These are phyloP conservation scores for Hyphodiscus hymeniophilus DNA, from an alignment of 495 filamentous ascomycete genomes.

Conservation along the genomic window DNA sequence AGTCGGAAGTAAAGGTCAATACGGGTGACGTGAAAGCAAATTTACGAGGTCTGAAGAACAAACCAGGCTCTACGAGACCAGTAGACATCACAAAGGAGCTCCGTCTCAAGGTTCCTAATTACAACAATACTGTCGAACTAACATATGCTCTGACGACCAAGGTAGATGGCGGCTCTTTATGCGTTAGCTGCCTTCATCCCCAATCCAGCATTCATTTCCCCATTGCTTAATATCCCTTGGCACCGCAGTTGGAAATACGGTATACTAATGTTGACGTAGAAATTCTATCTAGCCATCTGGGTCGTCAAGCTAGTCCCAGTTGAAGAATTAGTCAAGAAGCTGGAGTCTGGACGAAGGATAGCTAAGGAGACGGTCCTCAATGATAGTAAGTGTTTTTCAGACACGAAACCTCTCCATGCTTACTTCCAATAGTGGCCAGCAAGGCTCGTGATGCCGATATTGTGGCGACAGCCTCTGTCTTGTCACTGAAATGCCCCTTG, in stretches of 20 bases:
- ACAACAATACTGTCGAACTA: slow-evolving; percentile 69
- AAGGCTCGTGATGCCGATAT: slow-evolving; percentile 84
- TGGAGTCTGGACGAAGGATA: slow-evolving; percentile 62
- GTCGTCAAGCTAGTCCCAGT: slow-evolving; percentile 67
- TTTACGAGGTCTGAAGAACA: slow-evolving; percentile 87
- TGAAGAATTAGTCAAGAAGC: slow-evolving; percentile 58
- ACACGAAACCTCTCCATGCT: neutral
- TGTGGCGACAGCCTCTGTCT: slow-evolving; percentile 71
- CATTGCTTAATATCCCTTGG: slow-evolving; percentile 9
- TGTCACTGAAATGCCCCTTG: slow-evolving; percentile 89
- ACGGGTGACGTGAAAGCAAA: slow-evolving; percentile 80
- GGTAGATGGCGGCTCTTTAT: slow-evolving; percentile 35
- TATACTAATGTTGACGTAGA: slow-evolving; percentile 40
- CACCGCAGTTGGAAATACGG: neutral
- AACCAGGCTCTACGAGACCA: slow-evolving; percentile 85
- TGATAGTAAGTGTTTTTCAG: slow-evolving; percentile 57
- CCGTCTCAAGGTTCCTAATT: slow-evolving; percentile 54
- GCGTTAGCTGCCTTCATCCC: slow-evolving; percentile 14
- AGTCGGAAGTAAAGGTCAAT: slow-evolving; percentile 88
- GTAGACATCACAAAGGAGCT: slow-evolving; percentile 79
- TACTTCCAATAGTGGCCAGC: slow-evolving; percentile 51
- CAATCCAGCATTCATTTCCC: neutral
- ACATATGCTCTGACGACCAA: slow-evolving; percentile 90
- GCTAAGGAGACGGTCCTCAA: slow-evolving; percentile 69
- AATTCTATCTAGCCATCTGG: slow-evolving; percentile 65